Conservation (phyloP, 352 stramenopile species). For the Thalassiosira livingstoniorum region DNA sequence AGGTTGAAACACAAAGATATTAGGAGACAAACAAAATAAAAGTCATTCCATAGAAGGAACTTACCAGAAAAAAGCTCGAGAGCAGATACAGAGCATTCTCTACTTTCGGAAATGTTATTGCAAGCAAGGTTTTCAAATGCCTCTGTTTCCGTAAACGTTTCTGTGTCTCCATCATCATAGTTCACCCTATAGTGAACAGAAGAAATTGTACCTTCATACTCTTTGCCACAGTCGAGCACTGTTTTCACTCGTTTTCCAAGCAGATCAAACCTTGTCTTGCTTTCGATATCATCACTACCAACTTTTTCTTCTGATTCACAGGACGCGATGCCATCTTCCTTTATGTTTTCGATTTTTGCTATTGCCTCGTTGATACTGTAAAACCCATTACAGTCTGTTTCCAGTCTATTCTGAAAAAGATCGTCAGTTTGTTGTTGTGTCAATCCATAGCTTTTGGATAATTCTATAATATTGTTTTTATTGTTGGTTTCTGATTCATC, state of each 20-base stretch:
- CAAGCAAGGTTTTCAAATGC: slow-evolving; percentile 40
- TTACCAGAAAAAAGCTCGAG: slow-evolving; percentile 57
- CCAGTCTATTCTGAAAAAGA: slow-evolving; percentile 23
- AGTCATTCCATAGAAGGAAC: too few species aligned
- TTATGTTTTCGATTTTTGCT: slow-evolving; percentile 20
- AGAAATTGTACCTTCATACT: slow-evolving; percentile 49
- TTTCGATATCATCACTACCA: neutral
- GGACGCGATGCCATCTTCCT: neutral
- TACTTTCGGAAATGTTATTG: slow-evolving; percentile 18
- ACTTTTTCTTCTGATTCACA: neutral
- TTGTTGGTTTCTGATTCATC: slow-evolving; percentile 26
- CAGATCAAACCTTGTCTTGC: neutral
- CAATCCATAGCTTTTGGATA: slow-evolving; percentile 26
- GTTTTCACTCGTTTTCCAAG: slow-evolving; percentile 44
- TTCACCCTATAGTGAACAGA: slow-evolving; percentile 45
- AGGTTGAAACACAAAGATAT: too few species aligned
- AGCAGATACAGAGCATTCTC: slow-evolving; percentile 20
- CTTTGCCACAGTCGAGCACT: slow-evolving; percentile 50
- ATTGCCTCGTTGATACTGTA: slow-evolving; percentile 54
- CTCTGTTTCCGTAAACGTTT: slow-evolving; percentile 41
- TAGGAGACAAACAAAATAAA: too few species aligned
- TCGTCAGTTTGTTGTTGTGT: slow-evolving; percentile 21
- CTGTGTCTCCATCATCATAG: slow-evolving; percentile 53
- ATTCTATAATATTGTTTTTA: slow-evolving; percentile 31
- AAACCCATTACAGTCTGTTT: slow-evolving; percentile 26